These are phyloP conservation scores for Bryum argenteum DNA, from an alignment of 225 moss, liverwort and hornwort species.

Conservation along the genomic window DNA sequence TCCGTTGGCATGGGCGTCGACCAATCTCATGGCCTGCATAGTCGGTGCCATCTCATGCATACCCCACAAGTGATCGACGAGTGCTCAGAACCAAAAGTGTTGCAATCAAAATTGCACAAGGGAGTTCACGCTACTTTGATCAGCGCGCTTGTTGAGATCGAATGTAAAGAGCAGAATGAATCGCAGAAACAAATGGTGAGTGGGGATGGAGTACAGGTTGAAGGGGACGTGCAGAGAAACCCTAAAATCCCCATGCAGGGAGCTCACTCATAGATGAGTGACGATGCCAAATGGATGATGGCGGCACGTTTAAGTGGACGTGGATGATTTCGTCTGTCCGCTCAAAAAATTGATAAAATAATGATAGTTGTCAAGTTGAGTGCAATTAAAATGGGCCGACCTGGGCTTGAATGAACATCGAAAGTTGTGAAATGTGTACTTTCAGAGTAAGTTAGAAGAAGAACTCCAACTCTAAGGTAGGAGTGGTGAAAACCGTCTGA, in stretches of 20 bases:
- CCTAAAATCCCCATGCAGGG: conserved; percentile 31
- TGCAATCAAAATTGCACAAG: neutral
- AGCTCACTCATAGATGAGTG: neutral
- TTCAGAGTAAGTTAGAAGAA: too few species aligned
- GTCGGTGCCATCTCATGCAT: conserved; percentile 7
- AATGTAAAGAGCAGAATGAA: neutral
- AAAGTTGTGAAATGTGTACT: too few species aligned
- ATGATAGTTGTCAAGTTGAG: too few species aligned
- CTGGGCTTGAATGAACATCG: too few species aligned
- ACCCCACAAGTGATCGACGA: conserved; percentile 6
- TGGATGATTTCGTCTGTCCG: conserved; percentile 5
- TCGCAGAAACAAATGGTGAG: too few species aligned
- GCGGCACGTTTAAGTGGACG: neutral
- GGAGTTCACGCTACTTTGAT: neutral
- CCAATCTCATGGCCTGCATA: conserved; percentile 25
- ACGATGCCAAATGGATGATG: neutral
- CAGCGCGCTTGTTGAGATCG: neutral
- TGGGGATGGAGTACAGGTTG: too few species aligned
- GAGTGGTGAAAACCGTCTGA: too few species aligned
- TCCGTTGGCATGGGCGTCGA: conserved; percentile 16
- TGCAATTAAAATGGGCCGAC: too few species aligned
- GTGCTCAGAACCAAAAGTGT: neutral
- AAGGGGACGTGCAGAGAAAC: conserved; percentile 22
- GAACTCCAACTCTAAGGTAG: too few species aligned
- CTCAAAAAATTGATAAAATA: too few species aligned